phyloP scores from a whole-genome alignment of 805 yeast species.

The Wickerhamiella australiensis region DNA sequence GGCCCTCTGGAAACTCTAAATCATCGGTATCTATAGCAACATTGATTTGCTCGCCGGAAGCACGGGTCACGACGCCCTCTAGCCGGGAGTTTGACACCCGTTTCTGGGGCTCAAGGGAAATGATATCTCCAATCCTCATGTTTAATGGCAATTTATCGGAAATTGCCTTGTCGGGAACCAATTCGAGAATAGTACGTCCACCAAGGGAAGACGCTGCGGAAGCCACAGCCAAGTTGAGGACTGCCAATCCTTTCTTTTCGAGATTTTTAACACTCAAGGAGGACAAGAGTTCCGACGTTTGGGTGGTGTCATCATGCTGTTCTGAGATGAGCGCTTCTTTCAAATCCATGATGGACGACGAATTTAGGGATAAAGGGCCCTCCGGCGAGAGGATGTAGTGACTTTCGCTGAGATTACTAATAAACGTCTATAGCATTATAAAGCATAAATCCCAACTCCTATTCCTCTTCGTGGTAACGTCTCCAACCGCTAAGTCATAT shows the following conservation, averaged over 20 bases:
- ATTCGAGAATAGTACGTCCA: conserved; percentile 57
- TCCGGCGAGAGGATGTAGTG: too few relatives aligned
- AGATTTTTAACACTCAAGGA: conserved; percentile 49
- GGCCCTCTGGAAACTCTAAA: conserved; percentile 35
- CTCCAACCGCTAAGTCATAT: background rate
- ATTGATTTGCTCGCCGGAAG: conserved; percentile 37
- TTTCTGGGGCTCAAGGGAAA: conserved; percentile 20
- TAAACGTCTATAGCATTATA: background rate
- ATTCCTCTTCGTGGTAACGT: too few relatives aligned
- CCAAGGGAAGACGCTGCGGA: conserved; percentile 65
- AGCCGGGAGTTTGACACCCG: conserved; percentile 17
- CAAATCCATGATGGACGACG: conserved; percentile 7
- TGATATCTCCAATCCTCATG: conserved; percentile 45
- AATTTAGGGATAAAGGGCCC: too few relatives aligned
- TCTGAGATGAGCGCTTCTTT: conserved; percentile 35
- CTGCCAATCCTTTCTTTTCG: conserved; percentile 63
- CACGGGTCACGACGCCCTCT: conserved; percentile 56
- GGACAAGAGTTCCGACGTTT: conserved; percentile 34
- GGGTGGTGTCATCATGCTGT: conserved; percentile 41
- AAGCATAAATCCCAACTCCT: too few relatives aligned
- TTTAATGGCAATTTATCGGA: conserved; percentile 29
- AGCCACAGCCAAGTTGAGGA: conserved; percentile 49
- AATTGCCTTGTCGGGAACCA: conserved; percentile 41
- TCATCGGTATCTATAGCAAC: conserved; percentile 53
- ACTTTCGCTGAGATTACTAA: background rate